These are phyloP conservation scores for Aspergillus brunneoviolaceus DNA, from an alignment of 2,329 filamentous ascomycete species.

Conservation along the genomic window DNA sequence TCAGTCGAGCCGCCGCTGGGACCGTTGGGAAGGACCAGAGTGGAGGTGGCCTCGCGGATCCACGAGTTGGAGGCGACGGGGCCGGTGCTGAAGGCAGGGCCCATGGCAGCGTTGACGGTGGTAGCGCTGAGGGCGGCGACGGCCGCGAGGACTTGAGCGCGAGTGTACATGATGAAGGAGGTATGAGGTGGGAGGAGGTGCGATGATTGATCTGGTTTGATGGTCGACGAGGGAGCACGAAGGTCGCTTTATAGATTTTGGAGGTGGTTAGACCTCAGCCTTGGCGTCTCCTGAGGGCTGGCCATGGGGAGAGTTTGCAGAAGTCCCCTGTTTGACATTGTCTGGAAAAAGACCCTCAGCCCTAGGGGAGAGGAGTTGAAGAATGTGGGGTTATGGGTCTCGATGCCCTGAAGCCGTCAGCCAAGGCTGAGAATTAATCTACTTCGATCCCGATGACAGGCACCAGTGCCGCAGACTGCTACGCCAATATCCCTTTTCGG, in stretches of 20 bases:
- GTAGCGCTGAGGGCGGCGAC: constrained; percentile 16
- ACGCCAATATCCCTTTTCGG: background rate
- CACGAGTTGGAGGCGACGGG: constrained; percentile 42
- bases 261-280: background rate
- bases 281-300: background rate
- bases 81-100: constrained; percentile 46
- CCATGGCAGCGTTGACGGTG: constrained; percentile 28
- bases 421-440: background rate
- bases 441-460: background rate
- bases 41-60: constrained; percentile 48
- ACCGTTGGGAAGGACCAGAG: constrained; percentile 42
- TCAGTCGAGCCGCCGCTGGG: constrained; percentile 34
- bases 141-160: constrained; percentile 19
- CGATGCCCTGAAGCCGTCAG: background rate
- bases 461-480: constrained; percentile 6
- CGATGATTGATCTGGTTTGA: background rate
- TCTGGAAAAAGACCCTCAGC: background rate
- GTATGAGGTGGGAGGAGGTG: background rate
- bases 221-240: background rate
- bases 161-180: constrained; percentile 14
- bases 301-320: too few species aligned
- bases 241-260: background rate
- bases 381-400: background rate
- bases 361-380: background rate
- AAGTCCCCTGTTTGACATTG: background rate